Evolutionary conservation across 2,329 filamentous ascomycete genomes (phyloP).

Genomic region (Scytalidium lignicola): DNA sequence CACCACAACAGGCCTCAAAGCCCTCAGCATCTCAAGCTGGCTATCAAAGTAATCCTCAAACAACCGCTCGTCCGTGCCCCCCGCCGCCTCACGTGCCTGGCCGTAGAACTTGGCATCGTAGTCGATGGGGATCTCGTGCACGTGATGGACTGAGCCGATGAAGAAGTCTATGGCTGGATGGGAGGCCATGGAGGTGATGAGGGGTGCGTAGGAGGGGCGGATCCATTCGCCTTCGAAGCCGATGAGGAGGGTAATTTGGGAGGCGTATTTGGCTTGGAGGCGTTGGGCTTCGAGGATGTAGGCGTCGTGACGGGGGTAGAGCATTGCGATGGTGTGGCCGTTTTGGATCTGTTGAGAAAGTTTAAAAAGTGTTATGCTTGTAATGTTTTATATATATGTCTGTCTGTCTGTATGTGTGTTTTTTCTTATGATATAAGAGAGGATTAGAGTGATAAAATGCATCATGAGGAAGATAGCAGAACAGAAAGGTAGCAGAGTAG

Average conservation of each 20-base stretch:
- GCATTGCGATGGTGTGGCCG: conserved; percentile 36
- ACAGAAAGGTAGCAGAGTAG: too few relatives aligned
- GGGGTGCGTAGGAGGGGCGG: conserved; percentile 53
- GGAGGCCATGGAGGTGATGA: conserved; percentile 54
- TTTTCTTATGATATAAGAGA: too few relatives aligned
- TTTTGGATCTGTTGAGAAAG: conserved; percentile 44
- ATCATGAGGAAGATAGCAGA: too few relatives aligned
- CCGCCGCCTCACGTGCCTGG: conserved; percentile 28
- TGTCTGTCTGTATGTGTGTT: too few relatives aligned
- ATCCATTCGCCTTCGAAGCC: conserved; percentile 96
- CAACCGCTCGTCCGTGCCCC: conserved; percentile 64
- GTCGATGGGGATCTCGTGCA: conserved; percentile 82
- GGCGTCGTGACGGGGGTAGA: conserved; percentile 55
- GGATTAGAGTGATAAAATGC: too few relatives aligned
- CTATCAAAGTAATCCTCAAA: conserved; percentile 84
- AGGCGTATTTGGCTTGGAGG: conserved; percentile 64
- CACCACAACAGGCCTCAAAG: conserved; percentile 69
- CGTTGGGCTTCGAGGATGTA: conserved; percentile 74
- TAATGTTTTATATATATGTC: background rate
- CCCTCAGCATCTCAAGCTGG: conserved; percentile 74
- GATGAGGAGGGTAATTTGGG: conserved; percentile 72
- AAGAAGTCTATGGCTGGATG: conserved; percentile 77
- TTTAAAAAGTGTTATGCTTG: too few relatives aligned
- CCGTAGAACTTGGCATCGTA: conserved; percentile 67
- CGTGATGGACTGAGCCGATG: conserved; percentile 89